Evolutionary conservation across 495 filamentous ascomycete genomes (phyloP), one percentile per base, ranked within the genome.

Genomic region (Haplographium delicatum): DNA sequence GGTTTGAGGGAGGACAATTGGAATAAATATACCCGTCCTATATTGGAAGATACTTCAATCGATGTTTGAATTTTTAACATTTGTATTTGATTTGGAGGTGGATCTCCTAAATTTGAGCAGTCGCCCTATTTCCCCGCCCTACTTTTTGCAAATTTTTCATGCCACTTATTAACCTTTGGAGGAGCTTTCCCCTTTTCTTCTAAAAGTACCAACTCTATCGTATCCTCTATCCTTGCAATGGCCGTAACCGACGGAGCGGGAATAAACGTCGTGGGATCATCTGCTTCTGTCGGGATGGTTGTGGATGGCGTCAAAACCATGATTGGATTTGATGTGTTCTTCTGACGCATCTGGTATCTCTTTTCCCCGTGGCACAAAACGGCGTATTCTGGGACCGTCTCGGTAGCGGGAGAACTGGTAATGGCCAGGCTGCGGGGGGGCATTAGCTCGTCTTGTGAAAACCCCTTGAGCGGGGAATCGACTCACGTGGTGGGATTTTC

Each of bases 281-380:
- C 57, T 27, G 38, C 51, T 31, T 61, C 53, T 23, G 51, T 56
- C 2, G 61, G 51, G 6, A 51, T 3, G 3, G 48, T 40, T 13
- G 51, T 52, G 4, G 56, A 62, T 16, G 88, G 76, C 24, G 72
- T 65, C 23, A 88, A 71, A 6, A 95, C 62, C 65, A 88, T 85
- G 28, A 95, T 68, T 5, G 85, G 84, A 62, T 96, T 96, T 13
- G 89, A 95, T 0, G 89, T 91, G 61, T 91, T 89, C 54, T 95
- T 89, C 65, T 95, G 89, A 16, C 87, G 87, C 43, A 95, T 73
- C 25, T 81, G 81, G 72, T 84, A 96, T 16, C 84, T 91, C 62
- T 81, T 73, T 13, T 72, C 68, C 2, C 76, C 65, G 2, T 84
- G 85, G 63, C 82, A 89, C 52, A 96, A 74, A 47, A 93, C 79